Conservation (phyloP, 2,329 filamentous ascomycete species). For the Pestalotiopsis fici region DNA sequence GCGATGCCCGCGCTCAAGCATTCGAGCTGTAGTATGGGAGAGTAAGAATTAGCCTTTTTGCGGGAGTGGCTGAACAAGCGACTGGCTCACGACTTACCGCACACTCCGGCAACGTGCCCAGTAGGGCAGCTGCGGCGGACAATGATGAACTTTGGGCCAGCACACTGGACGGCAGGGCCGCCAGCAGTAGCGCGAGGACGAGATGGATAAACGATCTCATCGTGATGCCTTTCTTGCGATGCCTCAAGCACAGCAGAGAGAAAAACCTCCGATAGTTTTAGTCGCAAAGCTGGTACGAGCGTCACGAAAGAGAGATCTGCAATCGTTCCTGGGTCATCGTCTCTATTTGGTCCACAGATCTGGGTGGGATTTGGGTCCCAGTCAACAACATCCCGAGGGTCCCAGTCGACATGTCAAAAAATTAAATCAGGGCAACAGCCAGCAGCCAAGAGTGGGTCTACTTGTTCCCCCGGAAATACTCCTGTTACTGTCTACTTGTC, state of each 20-base stretch:
- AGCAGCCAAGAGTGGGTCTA: background rate
- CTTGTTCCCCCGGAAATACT: background rate
- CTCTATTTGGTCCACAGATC: slow-evolving; percentile 5
- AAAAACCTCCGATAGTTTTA: background rate
- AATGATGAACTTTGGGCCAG: background rate
- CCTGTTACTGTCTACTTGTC: background rate
- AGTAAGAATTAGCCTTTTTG: background rate
- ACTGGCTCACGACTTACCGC: slow-evolving; percentile 24
- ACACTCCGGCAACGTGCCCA: slow-evolving; percentile 28
- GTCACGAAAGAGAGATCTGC: background rate
- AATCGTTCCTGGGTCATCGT: slow-evolving; percentile 1
- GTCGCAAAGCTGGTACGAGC: background rate
- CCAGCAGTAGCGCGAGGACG: background rate
- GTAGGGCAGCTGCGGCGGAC: background rate
- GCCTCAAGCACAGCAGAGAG: background rate
- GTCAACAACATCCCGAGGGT: background rate
- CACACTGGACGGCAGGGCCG: background rate
- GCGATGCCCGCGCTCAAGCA: slow-evolving; percentile 23
- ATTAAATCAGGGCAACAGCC: background rate
- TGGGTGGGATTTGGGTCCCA: background rate
- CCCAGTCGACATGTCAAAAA: background rate
- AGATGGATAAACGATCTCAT: background rate
- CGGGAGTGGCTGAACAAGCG: background rate
- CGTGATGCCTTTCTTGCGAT: background rate
- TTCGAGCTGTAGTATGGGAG: background rate